These are phyloP conservation scores for Sarocladium kiliense DNA, from an alignment of 2,329 filamentous ascomycete species.

Conservation along the genomic window DNA sequence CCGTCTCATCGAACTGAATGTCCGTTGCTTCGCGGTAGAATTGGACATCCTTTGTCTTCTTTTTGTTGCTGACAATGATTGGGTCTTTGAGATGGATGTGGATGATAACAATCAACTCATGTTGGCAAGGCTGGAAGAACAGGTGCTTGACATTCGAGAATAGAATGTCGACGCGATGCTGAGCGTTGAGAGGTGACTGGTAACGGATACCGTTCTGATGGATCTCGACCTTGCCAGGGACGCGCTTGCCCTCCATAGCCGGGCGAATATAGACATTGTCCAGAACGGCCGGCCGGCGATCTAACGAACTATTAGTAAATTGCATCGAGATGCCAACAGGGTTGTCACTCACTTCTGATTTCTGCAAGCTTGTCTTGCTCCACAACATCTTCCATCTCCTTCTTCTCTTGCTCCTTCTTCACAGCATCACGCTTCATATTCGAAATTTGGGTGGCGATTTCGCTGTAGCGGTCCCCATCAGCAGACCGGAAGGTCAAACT, in stretches of 20 bases:
- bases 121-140: conserved; percentile 96
- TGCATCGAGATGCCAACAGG: no score
- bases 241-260: conserved; percentile 92
- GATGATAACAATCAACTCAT: conserved; percentile 96
- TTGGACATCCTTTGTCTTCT: conserved; percentile 98
- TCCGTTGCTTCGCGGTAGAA: conserved; percentile 98
- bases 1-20: conserved; percentile 98
- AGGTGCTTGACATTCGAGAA: conserved; percentile 98
- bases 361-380: conserved; percentile 97
- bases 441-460: conserved; percentile 88
- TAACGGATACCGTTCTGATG: conserved; percentile 99
- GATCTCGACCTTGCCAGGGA: conserved; percentile 93
- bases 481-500: conserved; percentile 93
- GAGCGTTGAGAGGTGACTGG: conserved; percentile 71
- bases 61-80: conserved; percentile 93
- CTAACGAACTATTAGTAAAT: no score
- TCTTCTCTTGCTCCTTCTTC: conserved; percentile 96
- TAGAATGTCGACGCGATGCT: conserved; percentile 84
- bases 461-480: conserved; percentile 81
- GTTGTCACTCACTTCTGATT: conserved; percentile 69
- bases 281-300: conserved; percentile 82
- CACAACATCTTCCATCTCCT: conserved; percentile 98
- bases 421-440: conserved; percentile 91
- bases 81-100: conserved; percentile 97
- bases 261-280: conserved; percentile 95